Evolutionary conservation across 2,329 filamentous ascomycete genomes (phyloP).

Genomic region (Aspergillus sp.): DNA sequence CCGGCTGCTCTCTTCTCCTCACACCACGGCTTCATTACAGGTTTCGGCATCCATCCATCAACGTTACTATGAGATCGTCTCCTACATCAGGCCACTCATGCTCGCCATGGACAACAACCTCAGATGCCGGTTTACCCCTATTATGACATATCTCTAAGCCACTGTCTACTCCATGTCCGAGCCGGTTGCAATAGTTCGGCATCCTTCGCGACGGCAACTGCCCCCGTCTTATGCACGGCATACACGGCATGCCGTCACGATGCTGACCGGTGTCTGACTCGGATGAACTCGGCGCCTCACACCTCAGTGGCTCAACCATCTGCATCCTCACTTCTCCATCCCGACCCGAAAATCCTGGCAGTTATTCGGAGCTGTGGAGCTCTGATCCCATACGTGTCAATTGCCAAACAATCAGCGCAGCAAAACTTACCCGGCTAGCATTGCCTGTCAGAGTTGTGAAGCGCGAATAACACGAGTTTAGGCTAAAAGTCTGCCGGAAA

Average conservation of each 20-base stretch:
- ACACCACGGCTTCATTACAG: neutral
- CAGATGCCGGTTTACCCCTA: neutral
- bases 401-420: neutral
- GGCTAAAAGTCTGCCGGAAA: neutral
- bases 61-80: neutral
- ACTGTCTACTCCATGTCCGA: neutral
- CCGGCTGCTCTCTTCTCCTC: neutral
- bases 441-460: neutral
- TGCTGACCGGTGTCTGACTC: neutral
- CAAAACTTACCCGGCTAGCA: neutral
- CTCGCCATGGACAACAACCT: neutral
- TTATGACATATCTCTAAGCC: neutral
- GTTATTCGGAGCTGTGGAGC: neutral
- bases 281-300: neutral
- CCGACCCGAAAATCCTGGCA: neutral
- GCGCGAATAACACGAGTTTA: neutral
- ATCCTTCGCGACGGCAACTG: neutral
- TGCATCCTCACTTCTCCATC: neutral
- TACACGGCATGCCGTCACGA: conserved; percentile 1
- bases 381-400: neutral
- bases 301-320: neutral
- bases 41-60: neutral
- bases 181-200: neutral
- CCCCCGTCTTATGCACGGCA: neutral
- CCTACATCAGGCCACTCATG: neutral